A percentile compares a stretch with the other conserved stretches of the same genome.
Evolutionary conservation across 1,284 basidiomycete genomes (phyloP).

Genomic region (Entoloma clypeatum): DNA sequence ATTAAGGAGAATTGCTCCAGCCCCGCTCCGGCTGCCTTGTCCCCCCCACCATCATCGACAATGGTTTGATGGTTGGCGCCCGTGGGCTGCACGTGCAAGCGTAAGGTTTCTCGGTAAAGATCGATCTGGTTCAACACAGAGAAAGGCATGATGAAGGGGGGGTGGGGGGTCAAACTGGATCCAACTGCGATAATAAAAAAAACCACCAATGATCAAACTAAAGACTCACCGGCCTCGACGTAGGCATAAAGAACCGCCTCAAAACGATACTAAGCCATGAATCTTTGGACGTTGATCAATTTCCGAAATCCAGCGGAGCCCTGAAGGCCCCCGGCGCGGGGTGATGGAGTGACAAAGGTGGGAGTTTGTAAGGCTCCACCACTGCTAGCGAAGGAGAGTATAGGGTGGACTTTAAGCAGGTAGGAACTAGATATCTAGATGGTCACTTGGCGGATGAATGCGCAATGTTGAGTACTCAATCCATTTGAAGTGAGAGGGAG

Average conservation of each 20-base stretch:
- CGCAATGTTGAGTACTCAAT: conserved; percentile 10
- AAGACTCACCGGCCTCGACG: conserved; percentile 3
- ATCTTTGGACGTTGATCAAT: conserved; percentile 7
- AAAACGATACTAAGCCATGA: conserved; percentile 8
- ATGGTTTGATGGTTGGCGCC: too few relatives aligned
- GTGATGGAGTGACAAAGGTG: too few relatives aligned
- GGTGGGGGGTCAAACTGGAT: too few relatives aligned
- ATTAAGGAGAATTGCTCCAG: too few relatives aligned
- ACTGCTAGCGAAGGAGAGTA: conserved; percentile 5
- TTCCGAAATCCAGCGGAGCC: conserved; percentile 8
- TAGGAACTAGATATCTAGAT: conserved; percentile 1
- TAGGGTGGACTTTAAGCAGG: conserved; percentile 6
- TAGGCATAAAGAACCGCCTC: conserved; percentile 4
- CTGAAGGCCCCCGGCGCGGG: conserved; percentile 9
- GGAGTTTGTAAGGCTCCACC: conserved; percentile 10
- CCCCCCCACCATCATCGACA: too few relatives aligned
- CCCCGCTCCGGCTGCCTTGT: too few relatives aligned
- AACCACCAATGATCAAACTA: too few relatives aligned
- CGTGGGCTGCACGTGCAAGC: too few relatives aligned
- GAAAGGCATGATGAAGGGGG: too few relatives aligned
- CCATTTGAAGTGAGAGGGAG: conserved; percentile 9
- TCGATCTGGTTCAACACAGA: too few relatives aligned
- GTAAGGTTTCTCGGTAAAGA: too few relatives aligned
- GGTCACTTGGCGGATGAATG: conserved; percentile 6
- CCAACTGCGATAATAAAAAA: too few relatives aligned